Percentiles rank a stretch among this genome's conserved stretches.
These are phyloP conservation scores for Hyphodiscus hymeniophilus DNA, from an alignment of 495 filamentous ascomycete genomes.

Conservation along the genomic window DNA sequence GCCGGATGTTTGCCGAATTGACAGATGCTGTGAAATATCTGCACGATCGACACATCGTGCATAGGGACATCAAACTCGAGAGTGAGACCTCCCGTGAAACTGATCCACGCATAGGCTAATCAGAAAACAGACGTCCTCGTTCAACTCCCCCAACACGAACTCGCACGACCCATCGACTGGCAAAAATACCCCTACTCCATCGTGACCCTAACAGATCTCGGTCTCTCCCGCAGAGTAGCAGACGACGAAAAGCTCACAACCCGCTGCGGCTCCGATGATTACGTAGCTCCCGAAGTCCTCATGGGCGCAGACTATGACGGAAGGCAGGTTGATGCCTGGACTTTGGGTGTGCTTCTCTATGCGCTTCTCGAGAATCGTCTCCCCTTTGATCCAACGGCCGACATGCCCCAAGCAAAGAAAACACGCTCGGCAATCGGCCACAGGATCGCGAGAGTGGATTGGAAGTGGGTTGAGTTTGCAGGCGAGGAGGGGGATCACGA, in stretches of 20 bases:
- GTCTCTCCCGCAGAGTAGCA: constrained; percentile 76
- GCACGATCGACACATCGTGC: constrained; percentile 78
- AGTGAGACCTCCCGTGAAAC: constrained; percentile 56
- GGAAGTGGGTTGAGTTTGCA: constrained; percentile 83
- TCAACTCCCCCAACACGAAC: constrained; percentile 56
- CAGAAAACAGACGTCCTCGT: constrained; percentile 71
- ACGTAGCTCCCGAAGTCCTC: constrained; percentile 91
- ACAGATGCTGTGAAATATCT: constrained; percentile 80
- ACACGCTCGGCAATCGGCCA: constrained; percentile 74
- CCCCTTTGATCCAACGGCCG: constrained; percentile 82
- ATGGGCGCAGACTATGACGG: constrained; percentile 95
- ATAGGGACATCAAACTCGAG: constrained; percentile 96
- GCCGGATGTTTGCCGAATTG: constrained; percentile 84
- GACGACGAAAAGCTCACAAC: constrained; percentile 76
- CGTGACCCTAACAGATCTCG: constrained; percentile 84
- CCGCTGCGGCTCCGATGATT: constrained; percentile 91
- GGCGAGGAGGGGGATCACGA: constrained; percentile 62
- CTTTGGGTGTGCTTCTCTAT: constrained; percentile 86
- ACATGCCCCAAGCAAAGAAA: constrained; percentile 59
- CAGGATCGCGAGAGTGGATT: constrained; percentile 89
- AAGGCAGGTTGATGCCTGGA: constrained; percentile 88
- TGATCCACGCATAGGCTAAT: constrained; percentile 7
- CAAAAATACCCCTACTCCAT: constrained; percentile 68
- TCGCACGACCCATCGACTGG: constrained; percentile 48
- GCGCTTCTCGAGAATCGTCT: constrained; percentile 86